Evolutionary conservation across 2,329 filamentous ascomycete genomes (phyloP), one percentile per base, ranked within the genome.

Genomic region (Aspergillus texensis): DNA sequence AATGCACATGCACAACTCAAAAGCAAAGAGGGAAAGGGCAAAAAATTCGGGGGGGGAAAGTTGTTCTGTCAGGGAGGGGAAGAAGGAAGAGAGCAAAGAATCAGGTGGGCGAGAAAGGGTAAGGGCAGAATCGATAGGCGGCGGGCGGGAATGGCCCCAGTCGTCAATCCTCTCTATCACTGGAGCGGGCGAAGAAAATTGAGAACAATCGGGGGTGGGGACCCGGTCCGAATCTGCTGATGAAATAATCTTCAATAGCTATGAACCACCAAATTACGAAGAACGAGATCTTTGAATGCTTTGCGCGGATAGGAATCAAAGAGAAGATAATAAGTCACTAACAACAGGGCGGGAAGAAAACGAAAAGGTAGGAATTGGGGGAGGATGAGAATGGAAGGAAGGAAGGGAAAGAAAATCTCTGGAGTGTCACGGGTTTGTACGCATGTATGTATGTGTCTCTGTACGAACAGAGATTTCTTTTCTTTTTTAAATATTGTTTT

Each of bases 51-150:
- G 57, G 53, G 2, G 21, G 21, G 21, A 4, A 28, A 28, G 26
- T 28, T 52, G n/a, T 52, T 32, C 28, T 52, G 57, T 56, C 45
- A 52, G 52, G 34, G 59, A 59, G 54, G 58, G 53, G 57, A 68
- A 67, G 70, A 67, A 63, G 60, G 58, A 63, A 56, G 69, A 60
- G 68, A 68, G 39, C 39, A 41, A 70, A 70, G 71, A 69, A 64
- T 65, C 58, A 67, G 64, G 62, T 64, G 67, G 60, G 61, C 59
- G 61, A 62, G 58, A 64, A 67, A 61, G 60, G 61, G 62, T 57
- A 66, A 58, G 64, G 64, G 66, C 65, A 69, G 66, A 68, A 68
- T 68, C 57, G 60, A 67, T 62, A 67, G 66, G 66, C 66, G 66
- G 66, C 66, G 63, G 65, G 64, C 57, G 64, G 65, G 64, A 65